Percentiles rank a stretch among this genome's conserved stretches.
Conservation (phyloP, 2,329 filamentous ascomycete genomes). For the Trichophyton mentagrophytes region DNA sequence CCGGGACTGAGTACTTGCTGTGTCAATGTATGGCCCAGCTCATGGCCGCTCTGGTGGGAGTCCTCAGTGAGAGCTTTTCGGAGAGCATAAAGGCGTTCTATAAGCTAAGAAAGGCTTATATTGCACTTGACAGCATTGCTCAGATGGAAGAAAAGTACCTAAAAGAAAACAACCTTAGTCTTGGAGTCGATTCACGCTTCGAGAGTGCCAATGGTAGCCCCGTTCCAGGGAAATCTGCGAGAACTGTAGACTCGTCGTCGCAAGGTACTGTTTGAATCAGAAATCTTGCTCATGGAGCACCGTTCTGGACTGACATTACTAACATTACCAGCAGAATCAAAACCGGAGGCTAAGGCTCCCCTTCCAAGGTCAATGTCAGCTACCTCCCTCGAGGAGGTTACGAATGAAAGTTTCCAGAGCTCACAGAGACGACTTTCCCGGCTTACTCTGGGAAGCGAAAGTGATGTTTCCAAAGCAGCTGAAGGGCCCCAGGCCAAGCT, state of each 20-base stretch:
- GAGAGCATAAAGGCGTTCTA: constrained; percentile 88
- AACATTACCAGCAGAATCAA: background rate
- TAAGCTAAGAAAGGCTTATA: constrained; percentile 77
- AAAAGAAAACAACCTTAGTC: constrained; percentile 7
- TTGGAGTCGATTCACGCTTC: background rate
- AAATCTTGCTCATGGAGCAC: background rate
- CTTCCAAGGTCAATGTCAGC: background rate
- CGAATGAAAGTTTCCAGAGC: background rate
- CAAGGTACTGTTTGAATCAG: background rate
- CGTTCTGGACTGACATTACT: background rate
- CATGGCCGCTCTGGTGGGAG: constrained; percentile 76
- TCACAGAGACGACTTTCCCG: background rate
- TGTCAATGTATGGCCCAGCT: constrained; percentile 75
- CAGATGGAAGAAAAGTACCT: constrained; percentile 56
- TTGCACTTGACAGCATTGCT: constrained; percentile 67
- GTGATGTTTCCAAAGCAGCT: background rate
- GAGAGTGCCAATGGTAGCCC: background rate
- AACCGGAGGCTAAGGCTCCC: background rate
- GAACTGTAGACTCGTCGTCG: background rate
- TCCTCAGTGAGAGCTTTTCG: constrained; percentile 83
- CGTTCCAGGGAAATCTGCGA: background rate
- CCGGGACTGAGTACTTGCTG: constrained; percentile 76
- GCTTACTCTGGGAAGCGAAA: background rate
- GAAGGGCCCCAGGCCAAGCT: background rate
- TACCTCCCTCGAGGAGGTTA: background rate